Percentiles rank a stretch among this genome's conserved stretches.
phyloP scores from a whole-genome alignment of 148 eudicot species.

The Silene conica region DNA sequence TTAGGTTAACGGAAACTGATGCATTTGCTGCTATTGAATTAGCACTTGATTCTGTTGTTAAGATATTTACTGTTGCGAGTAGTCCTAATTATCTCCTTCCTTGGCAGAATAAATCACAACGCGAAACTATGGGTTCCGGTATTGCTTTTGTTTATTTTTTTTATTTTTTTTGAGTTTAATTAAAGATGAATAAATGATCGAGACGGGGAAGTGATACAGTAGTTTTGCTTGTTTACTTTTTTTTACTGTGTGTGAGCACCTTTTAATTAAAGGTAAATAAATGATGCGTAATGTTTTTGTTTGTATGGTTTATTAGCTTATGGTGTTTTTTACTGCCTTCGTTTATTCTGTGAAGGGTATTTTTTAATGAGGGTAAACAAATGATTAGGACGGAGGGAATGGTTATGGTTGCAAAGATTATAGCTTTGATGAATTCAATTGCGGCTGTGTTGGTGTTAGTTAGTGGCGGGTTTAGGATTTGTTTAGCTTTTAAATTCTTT shows the following conservation, averaged over 20 bases:
- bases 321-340: too few species aligned
- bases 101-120: constrained; percentile 94
- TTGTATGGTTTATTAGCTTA: too few species aligned
- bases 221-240: too few species aligned
- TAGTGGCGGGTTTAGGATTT: not conserved
- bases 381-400: too few species aligned
- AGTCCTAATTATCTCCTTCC: constrained; percentile 83
- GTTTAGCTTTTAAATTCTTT: too few species aligned
- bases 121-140: constrained; percentile 93
- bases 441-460: not conserved
- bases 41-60: constrained; percentile 87
- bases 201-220: too few species aligned
- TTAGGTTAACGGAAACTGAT: constrained; percentile 20
- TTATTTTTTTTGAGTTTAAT: not conserved
- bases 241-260: too few species aligned
- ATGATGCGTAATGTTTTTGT: too few species aligned
- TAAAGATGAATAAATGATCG: not conserved
- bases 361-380: too few species aligned
- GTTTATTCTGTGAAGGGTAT: too few species aligned
- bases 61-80: constrained; percentile 83
- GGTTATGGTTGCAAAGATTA: too few species aligned
- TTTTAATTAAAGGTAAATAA: too few species aligned
- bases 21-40: constrained; percentile 66
- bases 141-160: not conserved
- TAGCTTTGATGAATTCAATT: not conserved